Base-by-base conservation (phyloP, 495 filamentous ascomycete species). In the Xylaria castorea region DNA sequence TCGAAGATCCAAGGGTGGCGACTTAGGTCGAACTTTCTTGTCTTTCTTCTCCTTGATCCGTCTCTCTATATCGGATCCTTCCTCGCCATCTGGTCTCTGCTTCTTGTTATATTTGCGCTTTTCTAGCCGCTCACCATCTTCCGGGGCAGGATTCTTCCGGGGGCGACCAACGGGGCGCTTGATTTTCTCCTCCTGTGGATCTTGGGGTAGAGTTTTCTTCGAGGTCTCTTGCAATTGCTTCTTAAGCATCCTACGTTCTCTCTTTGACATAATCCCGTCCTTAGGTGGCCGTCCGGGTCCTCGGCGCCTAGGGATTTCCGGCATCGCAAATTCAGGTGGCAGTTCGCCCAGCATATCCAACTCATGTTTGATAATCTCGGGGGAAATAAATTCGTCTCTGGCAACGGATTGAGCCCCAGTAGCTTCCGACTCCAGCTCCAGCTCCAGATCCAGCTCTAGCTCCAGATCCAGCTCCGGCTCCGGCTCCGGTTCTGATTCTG, bases 191-290 rank as follows among this genome's bases (percentile, higher is more conserved):
- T 78, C 82, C 48, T 80, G 76, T n/a, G 83, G 80, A 6, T 79
- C 78, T 46, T 80, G 83, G 5, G 85, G 83, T 42, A 81, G 62
- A 60, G 80, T 84, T 76, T 86, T 82, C 78, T 84, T 87, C 25
- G 82, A 83, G 25, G 80, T 77, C 71, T 86, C 83, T 74, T 83
- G 81, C 50, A 83, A 87, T 72, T 91, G 88, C 76, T 91, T 91
- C 75, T 91, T 90, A 68, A 91, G 84, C 72, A 91, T 81, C 71
- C 87, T 87, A 73, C 91, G 85, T 80, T 93, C 92, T 48, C 94
- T 88, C 83, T 97, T 97, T 9, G 94, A 97, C 89, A 97, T 94
- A 78, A 96, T 90, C 8, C 94, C 94, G 80, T 97, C 92, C 85
- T 97, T 97, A 11, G 94, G 94, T 57, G 94, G 94, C 66, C 94